Base-by-base conservation (phyloP, 2,329 filamentous ascomycete species). In the Arthrobotrys entomopaga region DNA sequence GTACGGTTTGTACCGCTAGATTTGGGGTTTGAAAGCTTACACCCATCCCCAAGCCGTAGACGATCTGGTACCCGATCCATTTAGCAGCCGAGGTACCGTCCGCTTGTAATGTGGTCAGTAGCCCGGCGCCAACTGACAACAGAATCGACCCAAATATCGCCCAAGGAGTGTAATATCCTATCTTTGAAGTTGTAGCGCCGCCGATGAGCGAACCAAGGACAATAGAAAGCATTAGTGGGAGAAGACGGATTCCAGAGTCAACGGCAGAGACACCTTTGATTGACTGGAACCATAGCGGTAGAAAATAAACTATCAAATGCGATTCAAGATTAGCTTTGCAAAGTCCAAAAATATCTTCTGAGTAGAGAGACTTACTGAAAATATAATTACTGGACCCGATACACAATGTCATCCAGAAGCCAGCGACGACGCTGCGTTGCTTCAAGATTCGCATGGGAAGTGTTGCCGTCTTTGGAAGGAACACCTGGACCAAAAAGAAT, bases 151-250 rank as follows among this genome's bases (percentile, higher is more conserved):
- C 49, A 15, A 84, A 40, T 11, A 88, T 81, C 84, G 88, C 87
- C 16, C 83, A 83, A 0, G 85, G 87, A 2, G 85, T 84, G 75
- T 89, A 89, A 79, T 89, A 89, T 42, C 87, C 87, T 38, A 87
- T 81, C 61, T 83, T 83, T 61, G 85, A 83, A 0, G 85, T 87
- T 49, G 82, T 75, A 0, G 80, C 80, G 26, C 86, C 86, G 2
- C 84, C 83, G 0, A 84, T 60, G 65, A 86, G 80, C 22, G 84
- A 86, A 69, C 81, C 82, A 53, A 87, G 65, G 22, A 86, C 84
- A 11, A 83, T 82, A n/a, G 81, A n/a, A 87, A 85, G 82, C 15
- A 87, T 81, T 24, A 87, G 81, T 0, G 86, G 85, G 1, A 87
- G 82, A 29, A 85, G 83, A 77, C 85, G 85, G 78, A 87, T 84